Conservation (phyloP, 2,329 filamentous ascomycete species). For the Keithomyces neogunnii region DNA sequence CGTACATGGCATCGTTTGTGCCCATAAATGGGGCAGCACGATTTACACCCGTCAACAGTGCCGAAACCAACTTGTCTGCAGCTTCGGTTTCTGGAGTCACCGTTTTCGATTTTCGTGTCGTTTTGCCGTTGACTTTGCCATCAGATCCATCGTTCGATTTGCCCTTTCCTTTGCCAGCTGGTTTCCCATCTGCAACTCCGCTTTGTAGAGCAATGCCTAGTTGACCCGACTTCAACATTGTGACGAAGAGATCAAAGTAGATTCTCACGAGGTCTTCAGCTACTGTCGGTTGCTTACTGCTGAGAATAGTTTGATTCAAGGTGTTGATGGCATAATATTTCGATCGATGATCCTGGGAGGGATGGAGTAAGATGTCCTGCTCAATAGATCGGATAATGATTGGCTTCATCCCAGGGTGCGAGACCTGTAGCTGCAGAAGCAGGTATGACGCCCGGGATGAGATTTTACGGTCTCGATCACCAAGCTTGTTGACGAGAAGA, state of each 20-base stretch:
- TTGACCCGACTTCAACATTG: slow-evolving; percentile 59
- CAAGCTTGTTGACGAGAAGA: slow-evolving; percentile 90
- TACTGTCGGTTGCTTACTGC: slow-evolving; percentile 70
- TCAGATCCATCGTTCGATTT: slow-evolving; percentile 11
- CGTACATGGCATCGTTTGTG: slow-evolving; percentile 65
- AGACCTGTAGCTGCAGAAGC: slow-evolving; percentile 79
- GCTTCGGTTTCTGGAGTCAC: slow-evolving; percentile 47
- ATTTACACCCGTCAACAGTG: slow-evolving; percentile 88
- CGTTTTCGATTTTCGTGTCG: slow-evolving; percentile 1
- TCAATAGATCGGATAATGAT: slow-evolving; percentile 81
- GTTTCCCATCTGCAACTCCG: slow-evolving; percentile 27
- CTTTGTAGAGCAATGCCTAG: slow-evolving; percentile 32
- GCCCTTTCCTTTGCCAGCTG: slow-evolving; percentile 14
- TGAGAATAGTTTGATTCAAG: slow-evolving; percentile 91
- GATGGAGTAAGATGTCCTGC: slow-evolving; percentile 77
- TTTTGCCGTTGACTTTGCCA: slow-evolving; percentile 13
- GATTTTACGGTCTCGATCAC: slow-evolving; percentile 92
- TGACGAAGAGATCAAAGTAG: slow-evolving; percentile 85
- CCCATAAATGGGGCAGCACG: slow-evolving; percentile 89
- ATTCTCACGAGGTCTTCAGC: slow-evolving; percentile 78
- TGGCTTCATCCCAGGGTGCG: slow-evolving; percentile 88
- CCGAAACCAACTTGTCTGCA: slow-evolving; percentile 85
- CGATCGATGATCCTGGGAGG: slow-evolving; percentile 77
- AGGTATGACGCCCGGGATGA: slow-evolving; percentile 89
- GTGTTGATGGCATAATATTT: slow-evolving; percentile 97